phyloP scores from a whole-genome alignment of 164 flowering plant genomes.

The Magnolia officinalis region DNA sequence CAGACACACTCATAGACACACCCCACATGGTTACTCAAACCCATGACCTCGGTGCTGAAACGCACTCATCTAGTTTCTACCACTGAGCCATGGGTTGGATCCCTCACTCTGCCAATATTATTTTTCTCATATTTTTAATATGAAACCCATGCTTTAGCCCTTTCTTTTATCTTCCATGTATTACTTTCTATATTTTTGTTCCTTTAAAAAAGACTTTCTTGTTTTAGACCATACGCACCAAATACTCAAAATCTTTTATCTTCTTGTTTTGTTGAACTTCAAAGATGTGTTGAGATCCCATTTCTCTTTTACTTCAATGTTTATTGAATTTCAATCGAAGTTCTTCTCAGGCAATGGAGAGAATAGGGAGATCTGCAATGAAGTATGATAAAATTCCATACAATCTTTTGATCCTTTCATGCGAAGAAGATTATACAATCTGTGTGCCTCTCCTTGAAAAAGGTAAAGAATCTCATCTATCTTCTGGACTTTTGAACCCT shows the following conservation, averaged over 20 bases:
- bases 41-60: no score
- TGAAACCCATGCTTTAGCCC: no score
- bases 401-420: conserved; percentile 70
- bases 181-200: no score
- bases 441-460: conserved; percentile 75
- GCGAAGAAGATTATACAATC: conserved; percentile 75
- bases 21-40: no score
- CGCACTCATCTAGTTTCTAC: no score
- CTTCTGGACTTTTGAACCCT: not conserved
- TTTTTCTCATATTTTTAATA: no score
- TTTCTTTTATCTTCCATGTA: no score
- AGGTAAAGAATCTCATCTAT: conserved; percentile 39
- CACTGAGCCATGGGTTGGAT: no score
- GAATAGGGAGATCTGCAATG: conserved; percentile 54
- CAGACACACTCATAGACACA: no score
- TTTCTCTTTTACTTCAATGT: not conserved
- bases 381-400: conserved; percentile 51
- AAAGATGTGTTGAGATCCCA: not conserved
- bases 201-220: no score
- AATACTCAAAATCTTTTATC: not conserved
- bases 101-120: no score
- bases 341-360: conserved; percentile 55
- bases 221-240: not conserved
- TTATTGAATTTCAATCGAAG: no score
- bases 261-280: not conserved